Percentiles rank a stretch among this genome's conserved stretches.
Evolutionary conservation across 768 basidiomycete species (phyloP).

Genomic region (Hemileccinum rubropunctum): DNA sequence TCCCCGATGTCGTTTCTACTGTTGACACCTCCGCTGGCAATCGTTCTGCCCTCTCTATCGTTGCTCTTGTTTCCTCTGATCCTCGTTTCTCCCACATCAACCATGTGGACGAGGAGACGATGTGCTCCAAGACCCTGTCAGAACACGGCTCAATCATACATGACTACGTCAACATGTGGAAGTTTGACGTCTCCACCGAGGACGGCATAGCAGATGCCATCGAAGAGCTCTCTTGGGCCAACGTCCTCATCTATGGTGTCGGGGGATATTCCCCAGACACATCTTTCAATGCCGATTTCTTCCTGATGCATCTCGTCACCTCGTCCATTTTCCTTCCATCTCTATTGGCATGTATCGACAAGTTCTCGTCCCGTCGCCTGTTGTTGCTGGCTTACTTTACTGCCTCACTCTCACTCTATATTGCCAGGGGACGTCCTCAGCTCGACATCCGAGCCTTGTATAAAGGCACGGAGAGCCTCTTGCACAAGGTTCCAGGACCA

Average conservation of each 20-base stretch:
- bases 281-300: conserved; percentile 66
- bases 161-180: conserved; percentile 47
- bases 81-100: conserved; percentile 29
- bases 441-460: conserved; percentile 33
- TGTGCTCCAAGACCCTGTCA: conserved; percentile 27
- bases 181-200: conserved; percentile 34
- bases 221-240: conserved; percentile 61
- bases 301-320: conserved; percentile 69
- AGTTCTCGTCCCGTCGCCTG: conserved; percentile 23
- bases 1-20: conserved; percentile 17
- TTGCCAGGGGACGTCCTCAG: conserved; percentile 33
- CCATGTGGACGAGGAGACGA: conserved; percentile 27
- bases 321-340: conserved; percentile 62
- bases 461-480: conserved; percentile 18
- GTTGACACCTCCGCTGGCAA: conserved; percentile 10
- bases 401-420: conserved; percentile 26
- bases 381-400: conserved; percentile 31
- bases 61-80: conserved; percentile 54
- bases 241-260: conserved; percentile 56
- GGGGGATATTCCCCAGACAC: conserved; percentile 45
- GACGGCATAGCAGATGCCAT: conserved; percentile 47
- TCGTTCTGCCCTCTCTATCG: conserved; percentile 43
- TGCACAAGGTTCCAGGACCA: conserved; percentile 35
- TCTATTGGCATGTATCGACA: conserved; percentile 36
- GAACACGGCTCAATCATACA: conserved; percentile 38